A percentile compares a stretch with the other conserved stretches of the same genome.
phyloP scores from a whole-genome alignment of 1,139 yeast species.

The Lodderomyces metapsilosis region DNA sequence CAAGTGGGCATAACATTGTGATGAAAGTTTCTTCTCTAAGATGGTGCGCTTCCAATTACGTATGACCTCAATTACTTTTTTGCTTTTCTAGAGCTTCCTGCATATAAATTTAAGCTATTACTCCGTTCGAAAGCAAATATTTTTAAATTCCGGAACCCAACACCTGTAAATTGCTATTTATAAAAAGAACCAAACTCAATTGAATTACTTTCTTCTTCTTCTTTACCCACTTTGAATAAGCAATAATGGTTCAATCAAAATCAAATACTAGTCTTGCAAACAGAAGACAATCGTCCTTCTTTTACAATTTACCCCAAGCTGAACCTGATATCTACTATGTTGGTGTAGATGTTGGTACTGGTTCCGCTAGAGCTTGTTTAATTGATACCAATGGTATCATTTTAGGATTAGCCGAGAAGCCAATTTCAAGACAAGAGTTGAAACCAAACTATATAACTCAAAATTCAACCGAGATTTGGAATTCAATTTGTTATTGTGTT shows the following conservation, averaged over 20 bases:
- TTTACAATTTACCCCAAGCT: constrained; percentile 40
- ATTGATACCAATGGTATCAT: constrained; percentile 83
- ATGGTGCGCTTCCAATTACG: constrained; percentile 3
- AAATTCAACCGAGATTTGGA: constrained; percentile 92
- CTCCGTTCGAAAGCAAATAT: not conserved
- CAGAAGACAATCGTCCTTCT: constrained; percentile 36
- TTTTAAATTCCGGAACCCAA: not conserved
- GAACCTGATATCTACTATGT: constrained; percentile 63
- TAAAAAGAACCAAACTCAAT: too few relatives aligned
- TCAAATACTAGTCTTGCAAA: constrained; percentile 39
- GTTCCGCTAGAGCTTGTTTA: constrained; percentile 92
- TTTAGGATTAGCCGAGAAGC: constrained; percentile 75
- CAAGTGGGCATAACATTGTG: too few relatives aligned
- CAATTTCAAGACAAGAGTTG: constrained; percentile 73
- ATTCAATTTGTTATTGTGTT: constrained; percentile 80
- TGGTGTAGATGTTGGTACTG: constrained; percentile 98
- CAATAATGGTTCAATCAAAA: constrained; percentile 14
- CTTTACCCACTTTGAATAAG: too few relatives aligned
- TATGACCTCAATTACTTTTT: not conserved
- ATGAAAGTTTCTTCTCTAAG: too few relatives aligned
- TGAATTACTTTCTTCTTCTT: too few relatives aligned
- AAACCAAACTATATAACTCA: constrained; percentile 75
- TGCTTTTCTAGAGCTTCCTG: not conserved
- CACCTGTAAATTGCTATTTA: not conserved
- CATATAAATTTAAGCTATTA: not conserved